Evolutionary conservation across 495 filamentous ascomycete genomes (phyloP), one percentile per base, ranked within the genome.

Genomic region (Coniosporium apollinis): DNA sequence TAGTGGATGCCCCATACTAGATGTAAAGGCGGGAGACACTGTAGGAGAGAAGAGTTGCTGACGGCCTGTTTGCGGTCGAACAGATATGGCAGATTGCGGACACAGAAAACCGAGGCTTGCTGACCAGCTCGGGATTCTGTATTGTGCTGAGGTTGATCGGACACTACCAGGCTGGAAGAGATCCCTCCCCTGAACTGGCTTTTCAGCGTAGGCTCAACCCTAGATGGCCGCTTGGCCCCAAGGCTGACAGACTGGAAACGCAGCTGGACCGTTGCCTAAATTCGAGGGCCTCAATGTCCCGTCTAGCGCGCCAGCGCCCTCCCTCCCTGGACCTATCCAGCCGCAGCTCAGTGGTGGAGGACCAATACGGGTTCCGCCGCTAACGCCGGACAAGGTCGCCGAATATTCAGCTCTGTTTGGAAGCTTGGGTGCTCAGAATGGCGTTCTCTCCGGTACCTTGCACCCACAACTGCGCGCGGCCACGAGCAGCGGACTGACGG

Each of bases 31-130:
- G 8, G 10, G 8, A 3, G 18, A 8, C 4, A 3, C 26, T 29
- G 16, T n/a, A n/a, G n/a, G n/a, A n/a, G n/a, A n/a, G n/a, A n/a
- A n/a, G n/a, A n/a, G n/a, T n/a, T n/a, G n/a, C n/a, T n/a, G n/a
- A n/a, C n/a, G n/a, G n/a, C n/a, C n/a, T 44, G 24, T 42, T 24
- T 19, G 10, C 6, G n/a, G 49, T 41, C 16, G 13, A 13, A 34
- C 59, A 91, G 82, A 94, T 96, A 69, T 97, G 89, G 89, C 85
- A 94, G 59, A 86, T 97, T 51, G 91, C 89, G 37, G 89, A 97
- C 58, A 83, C 71, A 45, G 87, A 94, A 59, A 97, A 96, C 59
- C 72, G 85, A 41, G 89, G 91, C 39, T 74, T 94, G 34, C 66
- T 97, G 50, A 93, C 83, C 25, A 83, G 81, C 3, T 67, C 82